Conservation (phyloP, 2,329 filamentous ascomycete genomes). For the Fusarium kyushuense region DNA sequence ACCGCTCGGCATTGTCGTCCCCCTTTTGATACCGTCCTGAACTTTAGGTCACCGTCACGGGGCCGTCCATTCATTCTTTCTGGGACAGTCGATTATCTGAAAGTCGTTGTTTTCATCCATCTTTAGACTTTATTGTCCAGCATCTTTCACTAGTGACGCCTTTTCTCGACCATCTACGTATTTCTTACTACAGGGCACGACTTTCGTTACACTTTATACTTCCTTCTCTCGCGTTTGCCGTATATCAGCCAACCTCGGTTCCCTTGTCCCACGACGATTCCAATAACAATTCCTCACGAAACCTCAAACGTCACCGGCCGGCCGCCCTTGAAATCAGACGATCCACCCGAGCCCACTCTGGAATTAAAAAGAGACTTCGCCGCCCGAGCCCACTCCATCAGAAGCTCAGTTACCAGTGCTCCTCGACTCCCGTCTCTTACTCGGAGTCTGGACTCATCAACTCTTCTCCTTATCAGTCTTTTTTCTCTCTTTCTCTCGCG, state of each 20-base stretch:
- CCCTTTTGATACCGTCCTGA: constrained; percentile 33
- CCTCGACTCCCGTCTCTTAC: neutral
- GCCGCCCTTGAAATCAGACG: constrained; percentile 41
- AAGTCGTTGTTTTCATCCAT: constrained; percentile 8
- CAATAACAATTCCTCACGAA: constrained; percentile 34
- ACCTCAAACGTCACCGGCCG: constrained; percentile 39
- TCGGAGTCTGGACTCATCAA: constrained; percentile 26
- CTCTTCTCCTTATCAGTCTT: constrained; percentile 16
- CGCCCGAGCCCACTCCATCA: constrained; percentile 36
- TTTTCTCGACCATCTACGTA: constrained; percentile 18
- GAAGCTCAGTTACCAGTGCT: constrained; percentile 24
- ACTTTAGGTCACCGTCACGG: constrained; percentile 32
- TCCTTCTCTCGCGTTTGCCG: constrained; percentile 8
- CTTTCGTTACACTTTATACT: constrained; percentile 26
- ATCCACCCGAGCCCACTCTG: constrained; percentile 39
- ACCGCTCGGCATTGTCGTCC: constrained; percentile 38
- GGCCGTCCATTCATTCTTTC: constrained; percentile 39
- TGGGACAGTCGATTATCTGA: constrained; percentile 21
- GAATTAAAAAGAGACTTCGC: constrained; percentile 33
- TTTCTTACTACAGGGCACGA: constrained; percentile 17
- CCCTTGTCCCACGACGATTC: constrained; percentile 20
- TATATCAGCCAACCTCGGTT: constrained; percentile 31
- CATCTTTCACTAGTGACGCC: constrained; percentile 11
- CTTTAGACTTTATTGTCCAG: constrained; percentile 13
- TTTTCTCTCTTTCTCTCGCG: constrained; percentile 3